phyloP scores from a whole-genome alignment of 1,284 basidiomycete species.

The Melampsora americana region DNA sequence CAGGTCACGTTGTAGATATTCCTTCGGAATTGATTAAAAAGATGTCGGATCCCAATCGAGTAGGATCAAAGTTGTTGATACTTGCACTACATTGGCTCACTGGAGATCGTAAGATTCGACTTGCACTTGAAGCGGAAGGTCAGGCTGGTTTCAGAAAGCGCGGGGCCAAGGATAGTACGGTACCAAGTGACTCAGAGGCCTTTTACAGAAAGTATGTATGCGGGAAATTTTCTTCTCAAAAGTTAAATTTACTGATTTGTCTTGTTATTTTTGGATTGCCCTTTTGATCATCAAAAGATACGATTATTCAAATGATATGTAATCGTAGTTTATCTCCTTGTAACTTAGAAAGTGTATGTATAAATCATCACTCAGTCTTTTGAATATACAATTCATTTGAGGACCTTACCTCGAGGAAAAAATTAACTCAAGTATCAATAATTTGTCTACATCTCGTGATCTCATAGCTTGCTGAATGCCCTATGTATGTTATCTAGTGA shows the following conservation, averaged over 20 bases:
- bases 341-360: too few species aligned
- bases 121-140: conserved; percentile 60
- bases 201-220: conserved; percentile 76
- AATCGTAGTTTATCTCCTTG: not conserved
- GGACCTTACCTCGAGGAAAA: too few species aligned
- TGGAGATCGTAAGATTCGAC: conserved; percentile 68
- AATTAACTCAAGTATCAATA: too few species aligned
- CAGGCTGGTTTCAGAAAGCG: conserved; percentile 61
- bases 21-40: conserved; percentile 46
- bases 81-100: conserved; percentile 78
- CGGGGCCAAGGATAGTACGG: conserved; percentile 64
- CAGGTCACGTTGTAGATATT: conserved; percentile 43
- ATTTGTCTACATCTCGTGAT: too few species aligned
- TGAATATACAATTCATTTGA: too few species aligned
- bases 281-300: not conserved
- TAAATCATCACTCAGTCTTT: too few species aligned
- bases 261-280: not conserved
- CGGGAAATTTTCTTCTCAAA: not conserved
- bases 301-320: conserved; percentile 16
- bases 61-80: conserved; percentile 63
- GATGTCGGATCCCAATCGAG: conserved; percentile 49
- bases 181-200: conserved; percentile 73
- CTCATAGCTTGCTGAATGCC: too few species aligned
- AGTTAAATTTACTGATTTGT: not conserved
- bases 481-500: too few species aligned